Percentiles rank a stretch among this genome's conserved stretches.
phyloP scores from a whole-genome alignment of 2,329 filamentous ascomycete genomes.

The Lasiodiplodia sp. region DNA sequence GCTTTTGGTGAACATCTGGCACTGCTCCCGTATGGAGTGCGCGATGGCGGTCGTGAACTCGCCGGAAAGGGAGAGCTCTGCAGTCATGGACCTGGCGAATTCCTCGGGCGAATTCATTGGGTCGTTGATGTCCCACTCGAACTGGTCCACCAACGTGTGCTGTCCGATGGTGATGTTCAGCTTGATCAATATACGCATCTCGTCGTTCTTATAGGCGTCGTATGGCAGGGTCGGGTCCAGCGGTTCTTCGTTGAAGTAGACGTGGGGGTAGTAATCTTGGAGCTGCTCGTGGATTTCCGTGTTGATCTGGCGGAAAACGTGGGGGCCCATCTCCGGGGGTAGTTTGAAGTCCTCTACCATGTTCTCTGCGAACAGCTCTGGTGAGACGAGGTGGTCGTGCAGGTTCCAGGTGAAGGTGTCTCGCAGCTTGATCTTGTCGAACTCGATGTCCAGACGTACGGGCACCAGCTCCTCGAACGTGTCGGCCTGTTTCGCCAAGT shows the following conservation, averaged over 20 bases:
- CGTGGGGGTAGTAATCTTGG: slow-evolving; percentile 90
- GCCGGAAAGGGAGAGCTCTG: slow-evolving; percentile 87
- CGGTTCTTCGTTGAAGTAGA: slow-evolving; percentile 87
- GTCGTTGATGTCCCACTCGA: slow-evolving; percentile 99
- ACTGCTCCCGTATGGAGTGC: slow-evolving; percentile 95
- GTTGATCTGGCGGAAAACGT: slow-evolving; percentile 70
- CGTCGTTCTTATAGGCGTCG: slow-evolving; percentile 95
- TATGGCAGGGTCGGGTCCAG: slow-evolving; percentile 91
- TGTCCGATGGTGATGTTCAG: slow-evolving; percentile 97
- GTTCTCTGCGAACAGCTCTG: slow-evolving; percentile 85
- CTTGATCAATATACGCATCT: slow-evolving; percentile 96
- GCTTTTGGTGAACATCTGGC: slow-evolving; percentile 91
- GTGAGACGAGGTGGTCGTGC: slow-evolving; percentile 82
- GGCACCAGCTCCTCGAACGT: slow-evolving; percentile 91
- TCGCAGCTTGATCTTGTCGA: slow-evolving; percentile 92
- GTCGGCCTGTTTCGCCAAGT: slow-evolving; percentile 83
- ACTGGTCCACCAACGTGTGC: slow-evolving; percentile 93
- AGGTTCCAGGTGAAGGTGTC: slow-evolving; percentile 99
- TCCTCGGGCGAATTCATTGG: slow-evolving; percentile 92
- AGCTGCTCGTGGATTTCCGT: slow-evolving; percentile 87
- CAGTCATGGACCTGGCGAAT: slow-evolving; percentile 87
- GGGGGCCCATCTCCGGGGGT: slow-evolving; percentile 68
- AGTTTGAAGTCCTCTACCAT: slow-evolving; percentile 86
- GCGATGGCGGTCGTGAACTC: slow-evolving; percentile 98
- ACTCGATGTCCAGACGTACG: slow-evolving; percentile 89